Conservation (phyloP, 257 asterid species). For the Penstemon newberryi region DNA sequence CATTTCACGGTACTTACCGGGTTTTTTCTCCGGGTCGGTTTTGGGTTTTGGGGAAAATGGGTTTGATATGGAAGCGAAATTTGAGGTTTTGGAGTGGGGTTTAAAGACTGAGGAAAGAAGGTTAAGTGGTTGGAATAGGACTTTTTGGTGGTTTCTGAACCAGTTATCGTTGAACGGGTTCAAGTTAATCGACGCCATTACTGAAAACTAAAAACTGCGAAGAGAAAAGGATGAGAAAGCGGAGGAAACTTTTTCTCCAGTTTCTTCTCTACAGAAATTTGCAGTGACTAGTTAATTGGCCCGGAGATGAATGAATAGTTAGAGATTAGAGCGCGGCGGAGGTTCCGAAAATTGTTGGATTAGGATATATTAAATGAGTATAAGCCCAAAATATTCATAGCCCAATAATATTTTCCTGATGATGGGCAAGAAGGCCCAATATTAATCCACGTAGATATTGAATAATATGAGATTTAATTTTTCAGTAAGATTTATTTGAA, state of each 20-base stretch:
- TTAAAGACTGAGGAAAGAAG: constrained; percentile 46
- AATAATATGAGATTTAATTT: no score
- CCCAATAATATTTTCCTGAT: no score
- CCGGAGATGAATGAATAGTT: neutral
- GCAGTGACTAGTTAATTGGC: constrained; percentile 1
- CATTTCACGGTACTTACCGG: constrained; percentile 63
- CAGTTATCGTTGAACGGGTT: constrained; percentile 77
- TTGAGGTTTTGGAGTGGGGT: constrained; percentile 47
- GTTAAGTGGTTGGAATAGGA: constrained; percentile 57
- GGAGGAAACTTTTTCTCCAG: constrained; percentile 17
- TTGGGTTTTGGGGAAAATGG: constrained; percentile 53
- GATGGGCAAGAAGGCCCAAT: neutral
- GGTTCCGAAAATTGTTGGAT: constrained; percentile 2
- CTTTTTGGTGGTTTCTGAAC: constrained; percentile 60
- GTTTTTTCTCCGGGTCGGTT: constrained; percentile 36
- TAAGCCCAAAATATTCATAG: neutral
- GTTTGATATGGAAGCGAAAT: constrained; percentile 72
- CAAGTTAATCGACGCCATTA: constrained; percentile 74
- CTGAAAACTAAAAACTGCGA: neutral
- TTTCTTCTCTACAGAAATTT: constrained; percentile 24
- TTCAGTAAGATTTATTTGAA: no score
- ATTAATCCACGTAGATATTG: no score
- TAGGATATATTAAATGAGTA: neutral
- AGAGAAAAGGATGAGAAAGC: constrained; percentile 22
- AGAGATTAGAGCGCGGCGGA: neutral